phyloP scores from a whole-genome alignment of 805 yeast genomes.

The Nadsonia fulvescens region DNA sequence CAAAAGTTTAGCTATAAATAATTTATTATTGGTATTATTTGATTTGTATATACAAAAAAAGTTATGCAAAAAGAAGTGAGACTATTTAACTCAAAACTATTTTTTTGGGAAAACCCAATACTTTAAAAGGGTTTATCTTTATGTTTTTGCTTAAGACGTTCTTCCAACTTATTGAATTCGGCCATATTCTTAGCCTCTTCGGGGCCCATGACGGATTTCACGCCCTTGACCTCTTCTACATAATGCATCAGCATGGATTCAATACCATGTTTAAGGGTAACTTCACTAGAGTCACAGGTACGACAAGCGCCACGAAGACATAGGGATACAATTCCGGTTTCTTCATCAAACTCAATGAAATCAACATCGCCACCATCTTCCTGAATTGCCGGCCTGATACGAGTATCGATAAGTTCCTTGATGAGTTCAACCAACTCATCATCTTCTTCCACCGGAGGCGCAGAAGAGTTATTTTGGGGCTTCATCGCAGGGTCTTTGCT shows the following conservation, averaged over 20 bases:
- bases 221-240: conserved; percentile 85
- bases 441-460: conserved; percentile 41
- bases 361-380: conserved; percentile 98
- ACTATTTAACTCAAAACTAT: too few species aligned
- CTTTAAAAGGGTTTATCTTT: too few species aligned
- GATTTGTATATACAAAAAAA: too few species aligned
- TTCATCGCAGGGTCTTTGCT: conserved; percentile 24
- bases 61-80: too few species aligned
- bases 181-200: conserved; percentile 55
- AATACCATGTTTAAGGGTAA: conserved; percentile 86
- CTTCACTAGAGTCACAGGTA: conserved; percentile 77
- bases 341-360: conserved; percentile 70
- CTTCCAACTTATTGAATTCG: conserved; percentile 75
- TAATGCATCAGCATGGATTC: conserved; percentile 93
- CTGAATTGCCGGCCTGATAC: conserved; percentile 93
- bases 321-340: conserved; percentile 71
- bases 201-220: conserved; percentile 73
- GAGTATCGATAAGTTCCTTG: conserved; percentile 79
- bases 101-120: too few species aligned
- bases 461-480: conserved; percentile 19
- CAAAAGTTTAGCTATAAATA: too few species aligned
- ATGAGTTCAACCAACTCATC: conserved; percentile 75
- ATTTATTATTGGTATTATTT: too few species aligned
- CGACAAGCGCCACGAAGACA: conserved; percentile 93
- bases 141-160: conserved; percentile 24